phyloP scores from a whole-genome alignment of 2,329 filamentous ascomycete genomes.

The Scleromitrula shiraiana region DNA sequence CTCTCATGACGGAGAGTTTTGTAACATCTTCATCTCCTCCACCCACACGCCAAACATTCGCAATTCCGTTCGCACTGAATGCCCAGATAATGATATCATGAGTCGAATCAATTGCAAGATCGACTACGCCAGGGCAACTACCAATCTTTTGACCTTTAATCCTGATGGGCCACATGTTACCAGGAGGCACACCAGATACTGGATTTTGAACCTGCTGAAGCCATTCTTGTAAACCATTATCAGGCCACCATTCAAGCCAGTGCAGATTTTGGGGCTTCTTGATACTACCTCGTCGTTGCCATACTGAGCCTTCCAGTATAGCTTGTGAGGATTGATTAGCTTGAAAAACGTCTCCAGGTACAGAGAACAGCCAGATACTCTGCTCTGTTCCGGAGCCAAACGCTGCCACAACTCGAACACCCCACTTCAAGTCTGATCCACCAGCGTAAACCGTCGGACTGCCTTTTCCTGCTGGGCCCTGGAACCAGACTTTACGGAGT shows the following conservation, averaged over 20 bases:
- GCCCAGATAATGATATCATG: slow-evolving; percentile 43
- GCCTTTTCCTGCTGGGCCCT: slow-evolving; percentile 24
- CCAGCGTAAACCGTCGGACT: slow-evolving; percentile 46
- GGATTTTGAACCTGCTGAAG: slow-evolving; percentile 23
- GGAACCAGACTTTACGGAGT: slow-evolving; percentile 49
- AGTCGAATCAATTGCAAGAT: slow-evolving; percentile 40
- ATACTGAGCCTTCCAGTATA: slow-evolving; percentile 7
- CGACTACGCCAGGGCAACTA: slow-evolving; percentile 37
- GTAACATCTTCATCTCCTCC: slow-evolving; percentile 14
- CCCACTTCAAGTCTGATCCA: slow-evolving; percentile 47
- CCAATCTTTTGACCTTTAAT: slow-evolving; percentile 43
- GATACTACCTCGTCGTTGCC: slow-evolving; percentile 5
- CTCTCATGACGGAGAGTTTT: slow-evolving; percentile 19
- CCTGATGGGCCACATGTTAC: slow-evolving; percentile 39
- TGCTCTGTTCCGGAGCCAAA: slow-evolving; percentile 39
- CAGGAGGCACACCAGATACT: slow-evolving; percentile 19
- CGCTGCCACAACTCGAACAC: slow-evolving; percentile 49
- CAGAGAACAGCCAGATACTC: slow-evolving; percentile 49
- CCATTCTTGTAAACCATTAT: slow-evolving; percentile 31
- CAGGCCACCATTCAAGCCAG: slow-evolving; percentile 34
- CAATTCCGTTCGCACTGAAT: slow-evolving; percentile 37
- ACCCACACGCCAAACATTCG: slow-evolving; percentile 40
- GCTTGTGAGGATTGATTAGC: slow-evolving; percentile 24
- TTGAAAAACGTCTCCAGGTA: slow-evolving; percentile 49
- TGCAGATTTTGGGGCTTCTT: slow-evolving; percentile 15